Percentiles rank a stretch among this genome's conserved stretches.
Conservation (phyloP, 768 basidiomycete species). For the Suillus bovinus region DNA sequence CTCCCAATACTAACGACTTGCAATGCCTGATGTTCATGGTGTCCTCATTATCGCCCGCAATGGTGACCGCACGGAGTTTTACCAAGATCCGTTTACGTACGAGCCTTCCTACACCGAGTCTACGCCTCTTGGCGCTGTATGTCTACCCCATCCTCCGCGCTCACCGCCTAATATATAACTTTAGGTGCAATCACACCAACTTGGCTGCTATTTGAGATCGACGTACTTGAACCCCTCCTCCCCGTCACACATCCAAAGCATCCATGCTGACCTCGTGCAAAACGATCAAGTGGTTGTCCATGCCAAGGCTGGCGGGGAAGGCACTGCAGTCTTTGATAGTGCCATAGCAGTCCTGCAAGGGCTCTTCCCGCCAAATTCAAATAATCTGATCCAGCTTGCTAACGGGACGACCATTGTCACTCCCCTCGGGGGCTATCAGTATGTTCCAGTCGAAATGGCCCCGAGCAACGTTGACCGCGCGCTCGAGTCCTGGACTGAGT, state of each 20-base stretch:
- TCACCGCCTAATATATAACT: slow-evolving; percentile 12
- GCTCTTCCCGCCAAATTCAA: slow-evolving; percentile 73
- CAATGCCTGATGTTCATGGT: slow-evolving; percentile 57
- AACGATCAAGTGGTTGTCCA: slow-evolving; percentile 71
- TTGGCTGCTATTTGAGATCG: slow-evolving; percentile 60
- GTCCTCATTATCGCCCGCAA: slow-evolving; percentile 77
- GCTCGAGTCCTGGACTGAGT: slow-evolving; percentile 75
- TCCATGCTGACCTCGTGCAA: slow-evolving; percentile 66
- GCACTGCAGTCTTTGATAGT: slow-evolving; percentile 80
- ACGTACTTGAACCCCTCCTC: slow-evolving; percentile 69
- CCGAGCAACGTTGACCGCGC: slow-evolving; percentile 60
- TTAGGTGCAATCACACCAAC: slow-evolving; percentile 66
- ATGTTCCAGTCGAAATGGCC: slow-evolving; percentile 70
- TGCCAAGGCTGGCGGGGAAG: slow-evolving; percentile 81
- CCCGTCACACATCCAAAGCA: slow-evolving; percentile 65
- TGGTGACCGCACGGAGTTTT: slow-evolving; percentile 68
- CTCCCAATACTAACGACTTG: background rate
- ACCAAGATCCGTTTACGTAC: slow-evolving; percentile 73
- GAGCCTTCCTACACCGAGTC: slow-evolving; percentile 62
- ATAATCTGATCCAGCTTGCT: slow-evolving; percentile 71
- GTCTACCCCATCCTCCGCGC: slow-evolving; percentile 17
- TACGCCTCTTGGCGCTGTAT: slow-evolving; percentile 75
- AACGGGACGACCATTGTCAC: slow-evolving; percentile 72
- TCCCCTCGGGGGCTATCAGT: slow-evolving; percentile 86
- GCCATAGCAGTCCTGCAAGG: slow-evolving; percentile 83